Evolutionary conservation across 2,329 filamentous ascomycete species (phyloP).

Genomic region (Davidsoniella virescens): DNA sequence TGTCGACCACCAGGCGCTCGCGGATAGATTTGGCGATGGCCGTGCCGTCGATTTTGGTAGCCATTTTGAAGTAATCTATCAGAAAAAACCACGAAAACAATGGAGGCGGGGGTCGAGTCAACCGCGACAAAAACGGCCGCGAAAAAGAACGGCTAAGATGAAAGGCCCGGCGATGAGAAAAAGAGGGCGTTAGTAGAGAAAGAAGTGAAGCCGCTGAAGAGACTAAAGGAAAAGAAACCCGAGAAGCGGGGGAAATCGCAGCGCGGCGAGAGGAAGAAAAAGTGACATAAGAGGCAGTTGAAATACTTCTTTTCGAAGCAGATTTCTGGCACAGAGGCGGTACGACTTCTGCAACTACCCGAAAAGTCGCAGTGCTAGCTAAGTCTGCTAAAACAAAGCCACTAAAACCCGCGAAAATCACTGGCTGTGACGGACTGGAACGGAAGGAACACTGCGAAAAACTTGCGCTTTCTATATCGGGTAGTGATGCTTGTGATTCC

Average conservation of each 20-base stretch:
- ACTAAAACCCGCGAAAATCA: background rate
- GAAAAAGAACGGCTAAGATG: slow-evolving; percentile 3
- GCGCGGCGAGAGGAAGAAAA: slow-evolving; percentile 2
- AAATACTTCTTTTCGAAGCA: no score
- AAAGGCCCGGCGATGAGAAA: background rate
- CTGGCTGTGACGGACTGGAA: slow-evolving; percentile 4
- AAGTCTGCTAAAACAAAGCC: background rate
- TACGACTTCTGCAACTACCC: no score
- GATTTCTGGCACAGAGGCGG: no score
- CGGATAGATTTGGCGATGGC: slow-evolving; percentile 87
- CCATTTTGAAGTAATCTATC: slow-evolving; percentile 36
- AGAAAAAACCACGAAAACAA: no score
- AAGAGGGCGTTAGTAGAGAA: background rate
- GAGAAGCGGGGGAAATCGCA: no score
- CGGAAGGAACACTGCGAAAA: slow-evolving; percentile 10
- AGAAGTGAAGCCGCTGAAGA: background rate
- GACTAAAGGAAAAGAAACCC: background rate
- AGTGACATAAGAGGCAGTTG: background rate
- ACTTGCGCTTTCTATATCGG: slow-evolving; percentile 1
- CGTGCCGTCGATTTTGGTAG: slow-evolving; percentile 89
- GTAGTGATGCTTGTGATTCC: background rate
- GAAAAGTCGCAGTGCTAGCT: no score
- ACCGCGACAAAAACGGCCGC: background rate
- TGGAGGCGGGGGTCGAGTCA: background rate
- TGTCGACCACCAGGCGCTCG: slow-evolving; percentile 63